Base-by-base conservation (phyloP, 2,329 filamentous ascomycete species). In the Cytospora chrysosperma region DNA sequence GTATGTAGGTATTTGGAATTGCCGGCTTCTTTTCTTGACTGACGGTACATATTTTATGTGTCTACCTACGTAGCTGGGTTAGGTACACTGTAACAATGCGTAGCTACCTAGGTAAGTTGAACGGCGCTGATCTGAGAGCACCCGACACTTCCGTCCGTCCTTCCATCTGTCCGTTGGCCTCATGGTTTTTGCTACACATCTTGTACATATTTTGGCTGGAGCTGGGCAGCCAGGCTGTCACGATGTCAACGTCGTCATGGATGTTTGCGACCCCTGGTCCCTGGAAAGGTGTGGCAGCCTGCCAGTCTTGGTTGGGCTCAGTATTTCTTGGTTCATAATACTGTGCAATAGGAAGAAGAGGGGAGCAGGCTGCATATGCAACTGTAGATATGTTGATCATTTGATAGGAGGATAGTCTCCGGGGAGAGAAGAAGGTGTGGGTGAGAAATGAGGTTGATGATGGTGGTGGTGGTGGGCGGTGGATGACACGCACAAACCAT, bases 11-110 rank as follows among this genome's bases (percentile, higher is more conserved):
- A n/a, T n/a, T n/a, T n/a, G n/a, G n/a, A n/a, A 24, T 50, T 58
- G 63, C 63, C 63, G 63, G 54, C 59, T 65, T 65, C 63, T 65
- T 65, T 65, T 62, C 63, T 62, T 65, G n/a, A n/a, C n/a, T n/a
- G n/a, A n/a, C n/a, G n/a, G n/a, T n/a, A n/a, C n/a, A n/a, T n/a
- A n/a, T n/a, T n/a, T n/a, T n/a, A n/a, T n/a, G n/a, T n/a, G n/a
- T n/a, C n/a, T n/a, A n/a, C n/a, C n/a, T n/a, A n/a, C n/a, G n/a
- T n/a, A n/a, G n/a, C n/a, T n/a, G n/a, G n/a, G n/a, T n/a, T n/a
- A n/a, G n/a, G n/a, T n/a, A n/a, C n/a, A n/a, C n/a, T n/a, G n/a
- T n/a, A n/a, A n/a, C 62, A 52, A 52, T 49, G 9, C 28, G 28
- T 52, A 21, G 9, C 19, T 37, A 54, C 30, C 32, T 32, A 61